Evolutionary conservation across 352 stramenopile genomes (phyloP).

Genomic region (Pythium sp.): DNA sequence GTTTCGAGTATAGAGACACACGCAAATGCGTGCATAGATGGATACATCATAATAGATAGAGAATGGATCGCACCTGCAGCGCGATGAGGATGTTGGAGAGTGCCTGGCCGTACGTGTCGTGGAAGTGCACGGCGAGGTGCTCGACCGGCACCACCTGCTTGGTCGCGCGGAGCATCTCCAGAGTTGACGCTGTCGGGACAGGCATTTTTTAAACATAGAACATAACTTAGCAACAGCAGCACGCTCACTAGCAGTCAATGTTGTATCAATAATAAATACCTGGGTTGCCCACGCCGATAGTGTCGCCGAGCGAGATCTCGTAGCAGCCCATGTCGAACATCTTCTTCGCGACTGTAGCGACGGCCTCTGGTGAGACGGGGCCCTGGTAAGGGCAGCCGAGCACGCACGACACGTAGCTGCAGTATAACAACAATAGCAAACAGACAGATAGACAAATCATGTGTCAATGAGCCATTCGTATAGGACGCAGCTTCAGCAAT

Average conservation of each 20-base stretch:
- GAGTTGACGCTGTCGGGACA: conserved; percentile 54
- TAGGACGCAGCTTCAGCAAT: neutral
- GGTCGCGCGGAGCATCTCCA: conserved; percentile 75
- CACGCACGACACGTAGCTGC: conserved; percentile 95
- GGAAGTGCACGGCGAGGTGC: conserved; percentile 94
- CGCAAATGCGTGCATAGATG: neutral
- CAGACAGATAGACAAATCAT: neutral
- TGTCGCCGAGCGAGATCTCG: conserved; percentile 94
- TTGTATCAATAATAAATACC: conserved; percentile 27
- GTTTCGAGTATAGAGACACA: neutral
- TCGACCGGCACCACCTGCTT: conserved; percentile 82
- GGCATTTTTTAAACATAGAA: neutral
- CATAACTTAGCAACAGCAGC: neutral
- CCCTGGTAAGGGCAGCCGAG: conserved; percentile 96
- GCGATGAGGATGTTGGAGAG: conserved; percentile 94
- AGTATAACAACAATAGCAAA: neutral
- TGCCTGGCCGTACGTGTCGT: conserved; percentile 97
- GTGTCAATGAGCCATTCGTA: neutral
- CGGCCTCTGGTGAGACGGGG: conserved; percentile 70
- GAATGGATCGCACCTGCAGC: conserved; percentile 50
- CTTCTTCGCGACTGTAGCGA: conserved; percentile 77
- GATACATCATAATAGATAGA: neutral
- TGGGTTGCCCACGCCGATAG: conserved; percentile 91
- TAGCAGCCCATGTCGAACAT: conserved; percentile 95
- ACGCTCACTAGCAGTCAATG: no score